Conservation (phyloP, 2,329 filamentous ascomycete genomes). For the Ilyonectria robusta region DNA sequence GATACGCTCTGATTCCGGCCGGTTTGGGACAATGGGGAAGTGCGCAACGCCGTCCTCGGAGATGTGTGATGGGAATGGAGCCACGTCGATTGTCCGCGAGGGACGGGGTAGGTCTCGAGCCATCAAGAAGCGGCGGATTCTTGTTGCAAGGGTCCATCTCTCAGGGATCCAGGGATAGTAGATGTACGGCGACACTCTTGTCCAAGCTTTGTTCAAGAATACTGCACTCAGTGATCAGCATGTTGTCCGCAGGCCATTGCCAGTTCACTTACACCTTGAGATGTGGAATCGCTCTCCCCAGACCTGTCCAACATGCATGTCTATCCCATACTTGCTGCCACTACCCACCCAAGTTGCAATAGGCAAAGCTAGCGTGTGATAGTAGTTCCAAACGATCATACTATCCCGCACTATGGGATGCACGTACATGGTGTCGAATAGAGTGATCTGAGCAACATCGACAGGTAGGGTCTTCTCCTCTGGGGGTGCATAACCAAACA, state of each 20-base stretch:
- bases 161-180: constrained; percentile 50
- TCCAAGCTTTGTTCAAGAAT: constrained; percentile 53
- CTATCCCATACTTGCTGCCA: constrained; percentile 23
- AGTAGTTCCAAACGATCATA: constrained; percentile 33
- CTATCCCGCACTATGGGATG: constrained; percentile 31
- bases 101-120: constrained; percentile 46
- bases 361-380: constrained; percentile 23
- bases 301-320: constrained; percentile 40
- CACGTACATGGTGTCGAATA: constrained; percentile 35
- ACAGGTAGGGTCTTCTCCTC: constrained; percentile 20
- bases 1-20: constrained; percentile 51
- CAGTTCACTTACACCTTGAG: constrained; percentile 39
- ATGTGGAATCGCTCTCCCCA: constrained; percentile 45
- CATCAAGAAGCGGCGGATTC: constrained; percentile 52
- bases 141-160: constrained; percentile 42
- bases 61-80: constrained; percentile 53
- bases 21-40: constrained; percentile 48
- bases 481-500: constrained; percentile 25
- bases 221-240: constrained; percentile 37
- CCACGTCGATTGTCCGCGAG: constrained; percentile 52
- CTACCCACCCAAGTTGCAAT: constrained; percentile 21
- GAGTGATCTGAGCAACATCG: constrained; percentile 24
- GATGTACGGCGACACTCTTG: constrained; percentile 52
- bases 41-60: constrained; percentile 50
- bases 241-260: background rate